Percentiles rank a stretch among this genome's conserved stretches.
phyloP scores from a whole-genome alignment of 192 early-diverging fungal genomes.

The Rhizoclosmatium sp. region DNA sequence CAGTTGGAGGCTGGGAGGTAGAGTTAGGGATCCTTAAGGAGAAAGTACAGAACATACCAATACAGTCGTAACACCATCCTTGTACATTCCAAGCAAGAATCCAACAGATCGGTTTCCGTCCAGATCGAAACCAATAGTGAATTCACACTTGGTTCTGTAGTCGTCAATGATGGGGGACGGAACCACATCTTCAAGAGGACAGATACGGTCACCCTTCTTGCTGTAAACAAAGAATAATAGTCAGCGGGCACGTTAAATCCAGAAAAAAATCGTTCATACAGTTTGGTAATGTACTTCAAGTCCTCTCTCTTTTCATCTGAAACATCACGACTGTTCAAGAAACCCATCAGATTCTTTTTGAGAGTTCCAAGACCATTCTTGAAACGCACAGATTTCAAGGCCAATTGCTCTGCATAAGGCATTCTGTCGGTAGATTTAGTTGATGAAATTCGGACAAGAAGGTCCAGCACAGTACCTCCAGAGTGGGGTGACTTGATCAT shows the following conservation, averaged over 20 bases:
- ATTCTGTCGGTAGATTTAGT: slow-evolving; percentile 21
- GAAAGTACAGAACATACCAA: slow-evolving; percentile 36
- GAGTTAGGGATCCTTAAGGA: neutral
- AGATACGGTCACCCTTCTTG: slow-evolving; percentile 23
- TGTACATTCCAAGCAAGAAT: slow-evolving; percentile 72
- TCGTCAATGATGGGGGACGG: slow-evolving; percentile 65
- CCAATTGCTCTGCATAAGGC: slow-evolving; percentile 67
- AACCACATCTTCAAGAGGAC: slow-evolving; percentile 37
- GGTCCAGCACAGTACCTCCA: slow-evolving; percentile 45
- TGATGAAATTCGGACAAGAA: slow-evolving; percentile 33
- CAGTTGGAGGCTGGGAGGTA: slow-evolving; percentile 35
- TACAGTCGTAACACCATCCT: slow-evolving; percentile 66
- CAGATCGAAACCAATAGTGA: slow-evolving; percentile 69
- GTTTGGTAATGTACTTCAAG: slow-evolving; percentile 33
- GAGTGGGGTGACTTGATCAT: slow-evolving; percentile 77
- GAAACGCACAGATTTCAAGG: slow-evolving; percentile 54
- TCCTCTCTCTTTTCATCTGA: slow-evolving; percentile 39
- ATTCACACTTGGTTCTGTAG: slow-evolving; percentile 85
- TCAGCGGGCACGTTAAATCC: neutral
- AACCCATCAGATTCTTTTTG: slow-evolving; percentile 33
- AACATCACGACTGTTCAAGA: slow-evolving; percentile 39
- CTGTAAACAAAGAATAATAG: neutral
- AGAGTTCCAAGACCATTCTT: slow-evolving; percentile 49
- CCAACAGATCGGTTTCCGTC: slow-evolving; percentile 65
- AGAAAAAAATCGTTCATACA: slow-evolving; percentile 1